Percentiles rank a stretch among this genome's conserved stretches.
phyloP scores from a whole-genome alignment of 1,284 basidiomycete species.

The Heterobasidion parviporum region DNA sequence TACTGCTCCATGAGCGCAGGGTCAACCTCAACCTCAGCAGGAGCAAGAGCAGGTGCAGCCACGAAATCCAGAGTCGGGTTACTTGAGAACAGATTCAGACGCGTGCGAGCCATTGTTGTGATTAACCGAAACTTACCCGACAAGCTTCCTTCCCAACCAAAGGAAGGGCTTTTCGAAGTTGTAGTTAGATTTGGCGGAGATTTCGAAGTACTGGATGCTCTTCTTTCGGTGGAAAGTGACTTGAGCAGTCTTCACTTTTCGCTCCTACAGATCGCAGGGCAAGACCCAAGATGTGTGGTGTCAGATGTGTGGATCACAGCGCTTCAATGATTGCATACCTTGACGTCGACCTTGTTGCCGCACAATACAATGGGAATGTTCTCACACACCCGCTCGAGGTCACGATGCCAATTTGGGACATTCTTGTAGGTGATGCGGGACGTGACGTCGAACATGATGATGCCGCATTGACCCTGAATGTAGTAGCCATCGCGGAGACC shows the following conservation, averaged over 20 bases:
- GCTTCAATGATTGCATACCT: slow-evolving; percentile 47
- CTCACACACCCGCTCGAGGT: slow-evolving; percentile 98
- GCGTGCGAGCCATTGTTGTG: not conserved
- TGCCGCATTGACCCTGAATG: slow-evolving; percentile 99
- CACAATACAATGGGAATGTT: slow-evolving; percentile 99
- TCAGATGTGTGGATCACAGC: not conserved
- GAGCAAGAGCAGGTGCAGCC: slow-evolving; percentile 92
- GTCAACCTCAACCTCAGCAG: slow-evolving; percentile 90
- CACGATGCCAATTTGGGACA: slow-evolving; percentile 99
- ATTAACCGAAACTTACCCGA: slow-evolving; percentile 62
- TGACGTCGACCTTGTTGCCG: slow-evolving; percentile 99
- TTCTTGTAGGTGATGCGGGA: slow-evolving; percentile 99
- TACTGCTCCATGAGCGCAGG: slow-evolving; percentile 78
- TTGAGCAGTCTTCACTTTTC: slow-evolving; percentile 98
- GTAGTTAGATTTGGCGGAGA: slow-evolving; percentile 99
- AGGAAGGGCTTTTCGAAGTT: slow-evolving; percentile 99
- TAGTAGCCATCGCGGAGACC: slow-evolving; percentile 97
- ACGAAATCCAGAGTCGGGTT: slow-evolving; percentile 92
- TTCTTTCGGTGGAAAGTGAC: slow-evolving; percentile 99
- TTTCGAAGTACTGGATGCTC: slow-evolving; percentile 99
- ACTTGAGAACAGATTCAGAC: slow-evolving; percentile 29
- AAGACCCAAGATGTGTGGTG: not conserved
- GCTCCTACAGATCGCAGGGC: slow-evolving; percentile 57
- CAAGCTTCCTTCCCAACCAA: slow-evolving; percentile 97
- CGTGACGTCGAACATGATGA: slow-evolving; percentile 99